Conservation (phyloP, 2,329 filamentous ascomycete genomes). For the Calonectria leucothoes region DNA sequence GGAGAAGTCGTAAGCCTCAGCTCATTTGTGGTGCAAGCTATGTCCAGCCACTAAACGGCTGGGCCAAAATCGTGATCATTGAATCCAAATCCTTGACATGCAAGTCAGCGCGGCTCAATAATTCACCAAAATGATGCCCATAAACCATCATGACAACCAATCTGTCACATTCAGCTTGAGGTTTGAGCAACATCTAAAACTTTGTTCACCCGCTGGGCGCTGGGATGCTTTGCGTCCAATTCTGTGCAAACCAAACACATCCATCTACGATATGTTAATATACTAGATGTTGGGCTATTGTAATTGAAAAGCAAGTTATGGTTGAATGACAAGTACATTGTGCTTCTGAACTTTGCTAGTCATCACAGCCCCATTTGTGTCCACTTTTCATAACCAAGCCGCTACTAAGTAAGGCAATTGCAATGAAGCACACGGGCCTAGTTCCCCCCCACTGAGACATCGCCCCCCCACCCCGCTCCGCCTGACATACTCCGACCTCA, state of each 20-base stretch:
- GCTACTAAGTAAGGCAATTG: not conserved
- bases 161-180: not conserved
- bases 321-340: not conserved
- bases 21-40: not conserved
- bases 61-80: too few relatives aligned
- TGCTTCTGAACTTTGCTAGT: not conserved
- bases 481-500: constrained; percentile 36
- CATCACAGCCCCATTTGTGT: not conserved
- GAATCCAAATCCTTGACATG: not conserved
- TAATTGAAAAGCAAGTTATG: not conserved
- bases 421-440: not conserved
- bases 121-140: not conserved
- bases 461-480: constrained; percentile 25
- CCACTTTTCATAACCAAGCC: not conserved
- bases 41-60: not conserved
- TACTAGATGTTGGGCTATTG: too few relatives aligned
- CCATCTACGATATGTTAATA: too few relatives aligned
- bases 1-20: not conserved
- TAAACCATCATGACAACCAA: not conserved
- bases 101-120: not conserved
- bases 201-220: too few relatives aligned
- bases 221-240: not conserved
- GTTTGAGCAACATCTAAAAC: not conserved
- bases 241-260: not conserved
- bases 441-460: not conserved